phyloP scores from a whole-genome alignment of 495 filamentous ascomycete genomes.

The Penicillium parvum region DNA sequence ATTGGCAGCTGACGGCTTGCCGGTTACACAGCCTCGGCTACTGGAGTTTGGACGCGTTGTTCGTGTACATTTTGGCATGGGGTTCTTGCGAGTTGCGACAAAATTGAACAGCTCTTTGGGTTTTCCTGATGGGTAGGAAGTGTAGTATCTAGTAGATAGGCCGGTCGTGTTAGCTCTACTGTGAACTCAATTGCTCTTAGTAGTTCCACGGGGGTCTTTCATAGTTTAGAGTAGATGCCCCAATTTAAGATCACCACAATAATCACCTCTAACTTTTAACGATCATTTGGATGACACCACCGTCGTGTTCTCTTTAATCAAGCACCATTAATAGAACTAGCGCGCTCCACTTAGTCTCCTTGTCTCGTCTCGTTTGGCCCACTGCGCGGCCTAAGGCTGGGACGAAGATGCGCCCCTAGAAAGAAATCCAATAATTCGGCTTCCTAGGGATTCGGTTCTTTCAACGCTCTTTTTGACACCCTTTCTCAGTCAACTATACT shows the following conservation, averaged over 20 bases:
- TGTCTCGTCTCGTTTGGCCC: conserved; percentile 18
- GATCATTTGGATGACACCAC: too few species aligned
- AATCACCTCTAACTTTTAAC: too few species aligned
- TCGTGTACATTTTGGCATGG: conserved; percentile 6
- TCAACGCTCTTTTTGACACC: too few species aligned
- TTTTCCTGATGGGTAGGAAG: too few species aligned
- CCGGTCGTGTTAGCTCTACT: too few species aligned
- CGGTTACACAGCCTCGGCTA: conserved; percentile 16
- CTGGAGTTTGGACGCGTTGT: conserved; percentile 15
- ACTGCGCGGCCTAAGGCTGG: conserved; percentile 23
- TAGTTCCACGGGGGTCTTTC: too few species aligned
- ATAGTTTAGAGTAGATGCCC: too few species aligned
- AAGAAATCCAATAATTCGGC: too few species aligned
- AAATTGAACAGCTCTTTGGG: conserved; percentile 2
- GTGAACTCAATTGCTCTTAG: too few species aligned
- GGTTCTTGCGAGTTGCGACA: neutral
- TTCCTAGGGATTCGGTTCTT: neutral
- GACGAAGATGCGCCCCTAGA: conserved; percentile 5
- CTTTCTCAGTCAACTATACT: too few species aligned
- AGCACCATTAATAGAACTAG: conserved; percentile 25
- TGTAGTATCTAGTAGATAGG: too few species aligned
- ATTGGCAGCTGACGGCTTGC: conserved; percentile 18
- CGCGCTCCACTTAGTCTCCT: conserved; percentile 24
- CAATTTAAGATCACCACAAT: too few species aligned
- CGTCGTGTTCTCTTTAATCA: conserved; percentile 14